These are phyloP conservation scores for Eimeria necatrix DNA, from an alignment of 169 alveolate genomes.

Conservation along the genomic window DNA sequence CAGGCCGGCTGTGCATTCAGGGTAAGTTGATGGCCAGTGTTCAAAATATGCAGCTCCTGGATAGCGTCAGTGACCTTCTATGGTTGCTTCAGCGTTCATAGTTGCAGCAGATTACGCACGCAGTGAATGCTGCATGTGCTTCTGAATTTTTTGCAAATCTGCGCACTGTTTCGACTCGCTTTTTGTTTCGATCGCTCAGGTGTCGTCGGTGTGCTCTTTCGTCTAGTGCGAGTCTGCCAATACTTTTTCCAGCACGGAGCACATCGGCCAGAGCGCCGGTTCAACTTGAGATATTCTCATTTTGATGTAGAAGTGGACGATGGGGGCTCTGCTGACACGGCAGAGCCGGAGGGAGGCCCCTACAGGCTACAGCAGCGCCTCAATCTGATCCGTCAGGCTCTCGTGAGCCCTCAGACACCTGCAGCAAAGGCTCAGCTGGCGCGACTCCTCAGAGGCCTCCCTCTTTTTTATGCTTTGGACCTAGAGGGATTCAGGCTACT, in stretches of 20 bases:
- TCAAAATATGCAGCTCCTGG: too few relatives aligned
- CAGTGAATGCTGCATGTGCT: neutral
- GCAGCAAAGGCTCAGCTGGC: neutral
- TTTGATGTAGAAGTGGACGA: neutral
- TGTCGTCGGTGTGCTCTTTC: conserved; percentile 40
- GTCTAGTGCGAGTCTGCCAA: conserved; percentile 44
- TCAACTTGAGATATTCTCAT: conserved; percentile 30
- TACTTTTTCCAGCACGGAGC: conserved; percentile 57
- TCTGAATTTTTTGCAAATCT: neutral
- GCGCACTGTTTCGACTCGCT: neutral
- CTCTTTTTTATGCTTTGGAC: conserved; percentile 12
- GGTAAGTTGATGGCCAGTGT: conserved; percentile 5
- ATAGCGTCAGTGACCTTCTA: too few relatives aligned
- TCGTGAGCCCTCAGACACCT: neutral
- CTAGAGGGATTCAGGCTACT: conserved; percentile 39
- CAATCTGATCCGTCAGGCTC: neutral
- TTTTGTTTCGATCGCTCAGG: neutral
- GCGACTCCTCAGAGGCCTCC: neutral
- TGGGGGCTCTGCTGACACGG: neutral
- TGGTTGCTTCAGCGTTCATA: neutral
- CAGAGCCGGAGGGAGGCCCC: neutral
- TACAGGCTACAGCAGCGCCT: conserved; percentile 33
- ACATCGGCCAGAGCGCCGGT: conserved; percentile 29
- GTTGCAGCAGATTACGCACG: neutral
- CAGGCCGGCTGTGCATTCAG: conserved; percentile 32